phyloP scores from a whole-genome alignment of 306 rosid species.

The Erythrophleum fordii region DNA sequence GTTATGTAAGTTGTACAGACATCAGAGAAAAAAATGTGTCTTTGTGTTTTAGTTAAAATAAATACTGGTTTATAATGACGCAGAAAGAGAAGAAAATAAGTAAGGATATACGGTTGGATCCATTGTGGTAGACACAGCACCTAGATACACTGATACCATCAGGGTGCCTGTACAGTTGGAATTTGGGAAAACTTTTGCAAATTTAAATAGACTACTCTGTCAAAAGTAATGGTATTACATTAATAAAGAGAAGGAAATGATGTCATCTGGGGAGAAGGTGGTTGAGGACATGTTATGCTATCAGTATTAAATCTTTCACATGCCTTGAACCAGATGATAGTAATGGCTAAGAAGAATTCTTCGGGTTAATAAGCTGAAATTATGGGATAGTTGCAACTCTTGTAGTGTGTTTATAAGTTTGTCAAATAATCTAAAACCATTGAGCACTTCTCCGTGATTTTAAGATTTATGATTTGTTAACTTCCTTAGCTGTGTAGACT shows the following conservation, averaged over 20 bases:
- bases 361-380: neutral
- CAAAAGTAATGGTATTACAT: neutral
- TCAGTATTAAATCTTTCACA: neutral
- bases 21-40: neutral
- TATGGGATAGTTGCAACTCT: neutral
- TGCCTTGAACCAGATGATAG: neutral
- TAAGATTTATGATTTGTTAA: neutral
- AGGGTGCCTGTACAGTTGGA: neutral
- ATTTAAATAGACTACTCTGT: neutral
- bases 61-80: slow-evolving; percentile 20
- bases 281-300: neutral
- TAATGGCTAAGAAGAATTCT: neutral
- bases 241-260: neutral
- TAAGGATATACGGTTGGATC: neutral
- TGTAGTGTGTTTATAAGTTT: neutral
- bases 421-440: neutral
- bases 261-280: neutral
- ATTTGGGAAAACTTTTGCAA: neutral
- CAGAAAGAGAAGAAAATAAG: slow-evolving; percentile 12
- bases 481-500: neutral
- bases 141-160: neutral
- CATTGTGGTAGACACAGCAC: neutral
- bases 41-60: neutral
- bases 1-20: neutral
- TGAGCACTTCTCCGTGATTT: neutral